These are phyloP conservation scores for Heliamphora pulchella DNA, from an alignment of 179 eudicot genomes.

Conservation along the genomic window DNA sequence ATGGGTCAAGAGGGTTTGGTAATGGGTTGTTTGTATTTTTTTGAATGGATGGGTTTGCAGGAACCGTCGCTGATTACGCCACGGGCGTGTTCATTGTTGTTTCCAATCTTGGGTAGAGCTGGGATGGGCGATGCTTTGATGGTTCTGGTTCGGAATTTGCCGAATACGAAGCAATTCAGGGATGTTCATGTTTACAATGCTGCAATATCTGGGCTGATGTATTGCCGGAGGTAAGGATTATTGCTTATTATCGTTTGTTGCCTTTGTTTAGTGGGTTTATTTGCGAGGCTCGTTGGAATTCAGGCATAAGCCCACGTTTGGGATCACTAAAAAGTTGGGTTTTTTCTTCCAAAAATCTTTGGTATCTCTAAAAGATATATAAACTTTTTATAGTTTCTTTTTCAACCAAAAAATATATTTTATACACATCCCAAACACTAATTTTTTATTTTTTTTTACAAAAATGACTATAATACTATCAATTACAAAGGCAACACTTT, in stretches of 20 bases:
- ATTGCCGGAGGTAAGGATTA: slow-evolving; percentile 57
- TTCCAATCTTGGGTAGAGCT: slow-evolving; percentile 68
- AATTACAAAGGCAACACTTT: no score
- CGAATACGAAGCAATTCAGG: slow-evolving; percentile 39
- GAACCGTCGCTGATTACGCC: slow-evolving; percentile 61
- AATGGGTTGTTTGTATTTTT: slow-evolving; percentile 73
- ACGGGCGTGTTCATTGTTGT: slow-evolving; percentile 58
- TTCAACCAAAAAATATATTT: no score
- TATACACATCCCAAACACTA: no score
- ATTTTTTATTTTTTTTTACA: no score
- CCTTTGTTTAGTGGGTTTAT: not conserved
- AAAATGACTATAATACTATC: no score
- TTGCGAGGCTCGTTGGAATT: no score
- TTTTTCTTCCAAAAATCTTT: no score
- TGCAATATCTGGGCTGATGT: slow-evolving; percentile 64
- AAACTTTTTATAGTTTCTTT: no score
- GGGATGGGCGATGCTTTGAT: slow-evolving; percentile 58
- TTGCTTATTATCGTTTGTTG: not conserved
- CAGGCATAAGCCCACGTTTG: no score
- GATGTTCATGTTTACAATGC: slow-evolving; percentile 89
- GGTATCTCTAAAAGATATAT: no score
- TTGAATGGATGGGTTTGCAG: slow-evolving; percentile 85
- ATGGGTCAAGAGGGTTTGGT: slow-evolving; percentile 54
- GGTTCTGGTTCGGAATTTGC: slow-evolving; percentile 71
- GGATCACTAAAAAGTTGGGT: no score